Evolutionary conservation across 2,329 filamentous ascomycete species (phyloP).

Genomic region (Stylonectria norvegica): DNA sequence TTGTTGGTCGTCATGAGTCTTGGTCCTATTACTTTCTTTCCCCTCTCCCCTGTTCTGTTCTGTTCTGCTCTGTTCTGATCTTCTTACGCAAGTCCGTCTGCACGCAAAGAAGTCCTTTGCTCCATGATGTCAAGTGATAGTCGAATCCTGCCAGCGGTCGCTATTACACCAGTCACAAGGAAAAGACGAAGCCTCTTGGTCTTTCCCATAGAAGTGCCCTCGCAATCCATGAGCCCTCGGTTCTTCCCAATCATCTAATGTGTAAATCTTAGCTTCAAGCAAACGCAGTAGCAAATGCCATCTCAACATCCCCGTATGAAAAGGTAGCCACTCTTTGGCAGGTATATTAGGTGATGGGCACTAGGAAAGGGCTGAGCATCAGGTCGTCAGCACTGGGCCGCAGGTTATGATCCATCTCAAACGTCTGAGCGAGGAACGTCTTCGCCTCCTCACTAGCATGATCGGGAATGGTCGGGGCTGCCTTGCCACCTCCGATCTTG

Average conservation of each 20-base stretch:
- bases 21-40: neutral
- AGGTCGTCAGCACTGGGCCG: slow-evolving; percentile 89
- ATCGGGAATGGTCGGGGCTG: slow-evolving; percentile 83
- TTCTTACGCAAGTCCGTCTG: no score
- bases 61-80: neutral
- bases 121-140: slow-evolving; percentile 2
- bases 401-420: slow-evolving; percentile 92
- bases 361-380: slow-evolving; percentile 77
- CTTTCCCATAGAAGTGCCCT: neutral
- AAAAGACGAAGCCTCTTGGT: neutral
- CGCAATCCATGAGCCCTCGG: neutral
- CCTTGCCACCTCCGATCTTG: slow-evolving; percentile 88
- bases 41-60: neutral
- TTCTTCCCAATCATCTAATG: neutral
- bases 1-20: neutral
- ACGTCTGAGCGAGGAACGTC: slow-evolving; percentile 81
- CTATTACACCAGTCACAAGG: slow-evolving; percentile 2
- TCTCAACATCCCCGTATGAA: neutral
- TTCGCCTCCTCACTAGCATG: slow-evolving; percentile 80
- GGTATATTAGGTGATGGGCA: slow-evolving; percentile 55
- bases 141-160: slow-evolving; percentile 3
- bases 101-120: slow-evolving; percentile 1
- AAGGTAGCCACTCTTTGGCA: neutral
- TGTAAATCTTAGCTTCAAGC: neutral
- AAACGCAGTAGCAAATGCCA: no score